These are phyloP conservation scores for Polysphondylium violaceum DNA, from an alignment of 78 protist species.

Conservation along the genomic window DNA sequence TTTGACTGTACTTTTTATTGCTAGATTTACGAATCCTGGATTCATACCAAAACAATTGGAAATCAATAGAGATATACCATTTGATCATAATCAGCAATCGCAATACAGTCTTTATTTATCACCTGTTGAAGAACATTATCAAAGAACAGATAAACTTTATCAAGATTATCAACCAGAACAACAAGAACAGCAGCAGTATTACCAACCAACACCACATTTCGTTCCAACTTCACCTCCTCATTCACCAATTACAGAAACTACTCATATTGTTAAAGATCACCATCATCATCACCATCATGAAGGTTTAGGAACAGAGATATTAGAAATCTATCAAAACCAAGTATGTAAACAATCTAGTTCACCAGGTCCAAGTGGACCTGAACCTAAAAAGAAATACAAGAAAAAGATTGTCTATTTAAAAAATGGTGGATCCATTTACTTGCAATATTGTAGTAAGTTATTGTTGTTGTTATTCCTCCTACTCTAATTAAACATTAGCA, in stretches of 20 bases:
- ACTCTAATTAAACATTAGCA: not conserved
- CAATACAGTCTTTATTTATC: not conserved
- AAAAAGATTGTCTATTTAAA: constrained; percentile 17
- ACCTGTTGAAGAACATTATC: not conserved
- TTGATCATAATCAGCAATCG: not conserved
- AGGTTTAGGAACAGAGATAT: not conserved
- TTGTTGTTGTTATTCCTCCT: not conserved
- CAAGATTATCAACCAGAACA: constrained; percentile 7
- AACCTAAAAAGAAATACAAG: constrained; percentile 30
- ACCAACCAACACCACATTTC: not conserved
- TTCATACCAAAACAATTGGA: constrained; percentile 33
- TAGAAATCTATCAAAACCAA: not conserved
- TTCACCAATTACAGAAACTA: not conserved
- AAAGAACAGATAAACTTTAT: not conserved
- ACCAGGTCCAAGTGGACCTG: too few relatives aligned
- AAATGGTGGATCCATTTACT: constrained; percentile 1
- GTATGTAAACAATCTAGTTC: constrained; percentile 13
- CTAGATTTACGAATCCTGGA: constrained; percentile 53
- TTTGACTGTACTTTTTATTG: not conserved
- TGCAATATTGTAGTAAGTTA: constrained; percentile 53
- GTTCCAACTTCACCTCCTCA: not conserved
- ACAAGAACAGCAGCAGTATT: not conserved
- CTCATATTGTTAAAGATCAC: not conserved
- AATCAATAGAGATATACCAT: not conserved
- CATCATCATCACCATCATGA: not conserved